Base-by-base conservation (phyloP, 1,284 basidiomycete genomes). In the Ustilago vetiveriae region DNA sequence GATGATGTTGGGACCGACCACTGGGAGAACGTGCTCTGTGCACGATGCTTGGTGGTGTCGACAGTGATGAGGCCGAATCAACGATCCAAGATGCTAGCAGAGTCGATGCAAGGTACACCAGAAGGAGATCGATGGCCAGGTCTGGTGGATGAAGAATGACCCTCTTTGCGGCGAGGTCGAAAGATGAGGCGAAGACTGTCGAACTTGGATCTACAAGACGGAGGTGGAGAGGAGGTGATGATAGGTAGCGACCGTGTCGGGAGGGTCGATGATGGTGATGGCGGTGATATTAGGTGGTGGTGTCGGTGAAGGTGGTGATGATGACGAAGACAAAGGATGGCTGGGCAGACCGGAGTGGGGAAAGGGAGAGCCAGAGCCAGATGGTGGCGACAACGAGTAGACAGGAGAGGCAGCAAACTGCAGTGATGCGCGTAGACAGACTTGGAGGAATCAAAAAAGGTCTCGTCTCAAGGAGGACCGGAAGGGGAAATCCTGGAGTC, bases 211-310 rank as follows among this genome's bases (percentile, higher is more conserved):
- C 29, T 30, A 30, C 29, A 30, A 8, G 29, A 30, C 23, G 38
- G 33, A 24, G 35, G 45, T 16, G 29, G 24, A 38, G 23, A 33
- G 19, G 22, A 27, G 21, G 27, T 23, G 29, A 19, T n/a, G 10
- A 32, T 36, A 13, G 59, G 23, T 4, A 39, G 37, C 19, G 47
- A 33, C 42, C 47, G 43, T 49, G 45, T 30, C 39, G 47, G n/a
- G 19, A 33, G 47, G 47, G 47, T 35, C 38, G 53, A 36, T 33
- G 47, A 33, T 47, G 49, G 30, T 57, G 47, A 30, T 33, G 52
- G 33, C 40, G 49, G 30, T 56, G 46, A n/a, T 56, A 40, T n/a
- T n/a, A n/a, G n/a, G 41, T 56, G 46, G 19, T 23, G 46, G 22
- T 41, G 45, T 24, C n/a, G 39, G 39, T 45, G 45, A 36, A 23